phyloP scores from a whole-genome alignment of 2,329 filamentous ascomycete genomes.

The Pseudogymnoascus sp. region DNA sequence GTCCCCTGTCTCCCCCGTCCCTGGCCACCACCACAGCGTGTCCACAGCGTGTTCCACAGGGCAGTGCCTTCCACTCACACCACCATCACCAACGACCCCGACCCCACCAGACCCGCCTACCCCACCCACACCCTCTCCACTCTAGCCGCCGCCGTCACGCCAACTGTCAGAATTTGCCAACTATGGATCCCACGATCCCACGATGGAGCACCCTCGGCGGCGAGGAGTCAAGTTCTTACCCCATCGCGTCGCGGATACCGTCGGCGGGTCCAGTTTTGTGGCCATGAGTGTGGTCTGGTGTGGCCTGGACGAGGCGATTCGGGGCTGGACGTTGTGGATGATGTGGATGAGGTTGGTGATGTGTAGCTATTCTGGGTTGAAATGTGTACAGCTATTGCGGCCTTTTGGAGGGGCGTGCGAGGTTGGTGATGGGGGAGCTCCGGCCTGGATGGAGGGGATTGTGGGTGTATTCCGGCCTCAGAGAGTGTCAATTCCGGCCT shows the following conservation, averaged over 20 bases:
- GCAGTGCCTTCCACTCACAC: not conserved
- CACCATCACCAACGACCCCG: not conserved
- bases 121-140: not conserved
- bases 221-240: not conserved
- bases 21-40: not conserved
- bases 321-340: no score
- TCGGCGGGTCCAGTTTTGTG: slow-evolving; percentile 5
- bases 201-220: not conserved
- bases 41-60: not conserved
- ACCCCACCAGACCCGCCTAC: not conserved
- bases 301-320: not conserved
- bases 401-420: not conserved
- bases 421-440: not conserved
- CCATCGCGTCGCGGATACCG: slow-evolving; percentile 8
- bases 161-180: slow-evolving; percentile 3
- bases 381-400: not conserved
- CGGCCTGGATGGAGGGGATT: not conserved
- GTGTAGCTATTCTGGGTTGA: no score
- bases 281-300: not conserved
- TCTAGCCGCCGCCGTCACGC: not conserved
- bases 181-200: not conserved
- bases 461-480: not conserved
- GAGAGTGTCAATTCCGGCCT: not conserved
- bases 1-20: not conserved
- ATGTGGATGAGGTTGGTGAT: not conserved